A percentile compares a stretch with the other conserved stretches of the same genome.
These are phyloP conservation scores for Populus davidiana DNA, from an alignment of 345 rosid species.

Conservation along the genomic window DNA sequence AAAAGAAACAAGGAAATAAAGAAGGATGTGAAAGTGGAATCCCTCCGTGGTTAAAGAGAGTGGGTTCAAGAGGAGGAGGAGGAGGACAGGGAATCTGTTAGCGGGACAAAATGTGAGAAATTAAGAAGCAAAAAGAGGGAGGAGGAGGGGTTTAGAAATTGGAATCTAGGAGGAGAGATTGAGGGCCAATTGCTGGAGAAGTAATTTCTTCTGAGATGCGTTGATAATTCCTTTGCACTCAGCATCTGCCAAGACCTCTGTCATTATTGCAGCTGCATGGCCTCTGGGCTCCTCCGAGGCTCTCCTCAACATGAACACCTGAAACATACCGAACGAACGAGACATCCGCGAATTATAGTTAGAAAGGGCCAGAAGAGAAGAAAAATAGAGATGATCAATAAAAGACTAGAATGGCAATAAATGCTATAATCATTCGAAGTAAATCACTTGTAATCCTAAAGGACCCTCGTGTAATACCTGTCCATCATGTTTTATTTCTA, in stretches of 20 bases:
- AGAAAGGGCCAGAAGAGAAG: neutral
- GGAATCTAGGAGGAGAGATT: conserved; percentile 1
- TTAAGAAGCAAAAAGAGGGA: neutral
- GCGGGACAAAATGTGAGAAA: neutral
- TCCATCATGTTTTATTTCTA: neutral
- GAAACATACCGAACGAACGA: neutral
- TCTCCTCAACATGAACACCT: conserved; percentile 1
- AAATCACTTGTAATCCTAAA: too few relatives aligned
- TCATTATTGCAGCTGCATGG: neutral
- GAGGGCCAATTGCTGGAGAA: neutral
- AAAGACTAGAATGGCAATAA: neutral
- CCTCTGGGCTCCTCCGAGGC: neutral
- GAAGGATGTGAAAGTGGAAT: neutral
- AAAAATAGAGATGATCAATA: too few relatives aligned
- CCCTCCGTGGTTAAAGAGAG: neutral
- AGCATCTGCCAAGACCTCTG: neutral
- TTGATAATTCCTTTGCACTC: conserved; percentile 1
- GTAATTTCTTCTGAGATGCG: neutral
- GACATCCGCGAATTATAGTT: neutral
- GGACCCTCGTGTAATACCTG: neutral
- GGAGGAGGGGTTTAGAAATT: neutral
- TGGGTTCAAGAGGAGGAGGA: too few relatives aligned
- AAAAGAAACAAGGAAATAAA: neutral
- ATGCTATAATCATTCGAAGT: neutral
- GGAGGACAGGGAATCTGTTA: neutral